Percentiles rank a stretch among this genome's conserved stretches.
Evolutionary conservation across 2,329 filamentous ascomycete genomes (phyloP).

Genomic region (Cercospora beticola): DNA sequence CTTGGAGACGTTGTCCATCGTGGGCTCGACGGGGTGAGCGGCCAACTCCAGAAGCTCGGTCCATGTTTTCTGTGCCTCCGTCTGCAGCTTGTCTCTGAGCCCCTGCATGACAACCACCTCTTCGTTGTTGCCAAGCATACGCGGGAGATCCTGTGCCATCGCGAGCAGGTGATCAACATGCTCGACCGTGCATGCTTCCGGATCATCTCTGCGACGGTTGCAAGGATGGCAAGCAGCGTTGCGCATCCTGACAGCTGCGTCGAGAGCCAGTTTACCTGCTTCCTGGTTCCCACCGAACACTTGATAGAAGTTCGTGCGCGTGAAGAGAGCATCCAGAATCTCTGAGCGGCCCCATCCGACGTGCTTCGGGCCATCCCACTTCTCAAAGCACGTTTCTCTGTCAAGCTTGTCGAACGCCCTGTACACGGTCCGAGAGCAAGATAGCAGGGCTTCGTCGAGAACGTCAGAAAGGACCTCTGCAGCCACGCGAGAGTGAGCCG

Average conservation of each 20-base stretch:
- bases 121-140: conserved; percentile 1
- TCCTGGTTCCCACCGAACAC: background rate
- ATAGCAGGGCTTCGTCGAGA: background rate
- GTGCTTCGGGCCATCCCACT: background rate
- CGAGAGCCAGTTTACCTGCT: background rate
- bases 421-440: background rate
- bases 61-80: conserved; percentile 1
- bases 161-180: conserved; percentile 1
- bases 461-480: background rate
- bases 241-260: background rate
- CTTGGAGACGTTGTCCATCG: background rate
- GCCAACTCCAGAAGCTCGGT: background rate
- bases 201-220: background rate
- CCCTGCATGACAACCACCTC: background rate
- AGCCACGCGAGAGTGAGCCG: background rate
- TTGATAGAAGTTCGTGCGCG: background rate
- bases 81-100: conserved; percentile 3
- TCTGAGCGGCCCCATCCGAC: background rate
- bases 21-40: background rate
- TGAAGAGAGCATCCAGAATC: background rate
- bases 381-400: background rate
- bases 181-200: background rate
- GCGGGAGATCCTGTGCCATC: background rate
- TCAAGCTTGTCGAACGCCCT: background rate
- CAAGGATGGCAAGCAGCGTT: background rate